Base-by-base conservation (phyloP, 2,329 filamentous ascomycete genomes). In the Phaeomoniella chlamydospora region DNA sequence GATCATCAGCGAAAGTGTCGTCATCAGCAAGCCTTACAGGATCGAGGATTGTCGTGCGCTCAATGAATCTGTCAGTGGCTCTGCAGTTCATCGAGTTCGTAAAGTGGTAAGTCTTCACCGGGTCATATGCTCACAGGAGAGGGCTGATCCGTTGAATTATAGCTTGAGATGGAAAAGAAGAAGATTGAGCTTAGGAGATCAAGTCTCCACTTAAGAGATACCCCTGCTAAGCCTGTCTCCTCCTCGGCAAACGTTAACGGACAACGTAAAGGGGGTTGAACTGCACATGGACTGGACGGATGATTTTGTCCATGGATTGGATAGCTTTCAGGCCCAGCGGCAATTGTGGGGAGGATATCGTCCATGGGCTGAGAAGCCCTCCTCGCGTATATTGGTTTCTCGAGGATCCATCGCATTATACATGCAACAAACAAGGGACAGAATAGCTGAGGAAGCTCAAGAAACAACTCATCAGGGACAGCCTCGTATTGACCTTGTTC, bases 1-100 rank as follows among this genome's bases (percentile, higher is more conserved):
- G 42, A 61, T 78, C 37, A 68, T 76, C 33, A 70, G 69, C 36
- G 72, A 78, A 45, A 63, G 67, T 3, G 72, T 77, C 37, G 57
- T 72, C 37, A 69, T 79, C 39, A 54, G 64, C 14, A 58, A 69
- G 11, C 74, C 74, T 2, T 79, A 77, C 49, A 62, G 59, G 4
- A 53, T 66, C 15, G 70, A 73, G 31, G 68, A 70, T 47, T 72
- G 72, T 49, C 54, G 54, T 37, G 38, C 62, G 37, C 50, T 57
- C 14, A 54, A 59, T 39, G 57, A 52, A 15, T 43, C 40, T 4
- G 41, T 37, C 3, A 26, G 22, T 37, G 46, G 17, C 50, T 58
- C 35, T 9, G 61, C 61, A 31, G 48, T 67, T 31, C 50, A 50
- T 15, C 52, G 62, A 40, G 61, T 67, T 41, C 57, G 57, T 45